Conservation (phyloP, 371 early-diverging fungal genomes). For the Coemansia sp. region DNA sequence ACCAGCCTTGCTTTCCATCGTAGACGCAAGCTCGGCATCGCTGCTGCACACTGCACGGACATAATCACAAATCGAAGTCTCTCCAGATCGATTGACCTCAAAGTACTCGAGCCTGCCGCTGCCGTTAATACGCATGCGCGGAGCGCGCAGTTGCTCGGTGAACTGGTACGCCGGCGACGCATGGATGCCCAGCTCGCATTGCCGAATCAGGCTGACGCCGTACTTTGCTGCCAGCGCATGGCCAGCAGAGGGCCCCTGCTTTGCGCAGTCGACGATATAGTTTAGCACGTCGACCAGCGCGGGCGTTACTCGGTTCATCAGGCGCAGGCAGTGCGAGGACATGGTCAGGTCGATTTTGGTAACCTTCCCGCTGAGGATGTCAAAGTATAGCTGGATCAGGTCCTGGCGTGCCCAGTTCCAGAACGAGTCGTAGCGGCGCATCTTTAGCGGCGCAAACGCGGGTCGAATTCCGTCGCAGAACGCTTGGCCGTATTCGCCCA, state of each 20-base stretch:
- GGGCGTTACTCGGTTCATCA: conserved; percentile 87
- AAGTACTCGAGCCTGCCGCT: conserved; percentile 77
- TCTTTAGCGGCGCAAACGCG: conserved; percentile 76
- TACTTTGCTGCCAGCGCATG: conserved; percentile 78
- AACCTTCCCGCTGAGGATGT: conserved; percentile 82
- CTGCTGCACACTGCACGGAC: conserved; percentile 51
- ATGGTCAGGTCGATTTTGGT: conserved; percentile 80
- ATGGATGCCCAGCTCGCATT: conserved; percentile 73
- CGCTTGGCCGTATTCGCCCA: conserved; percentile 81
- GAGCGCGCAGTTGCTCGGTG: conserved; percentile 77
- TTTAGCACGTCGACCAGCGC: conserved; percentile 76
- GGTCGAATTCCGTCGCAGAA: conserved; percentile 88
- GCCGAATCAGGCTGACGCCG: conserved; percentile 76
- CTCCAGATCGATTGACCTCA: conserved; percentile 71
- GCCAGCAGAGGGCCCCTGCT: conserved; percentile 68
- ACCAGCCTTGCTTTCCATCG: conserved; percentile 64
- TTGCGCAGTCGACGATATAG: conserved; percentile 72
- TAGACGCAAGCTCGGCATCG: conserved; percentile 66
- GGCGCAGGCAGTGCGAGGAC: conserved; percentile 73
- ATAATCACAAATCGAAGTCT: conserved; percentile 45
- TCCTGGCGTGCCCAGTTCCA: conserved; percentile 98
- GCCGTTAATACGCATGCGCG: conserved; percentile 71
- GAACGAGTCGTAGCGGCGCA: conserved; percentile 89
- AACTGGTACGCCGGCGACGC: conserved; percentile 85
- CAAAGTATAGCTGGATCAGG: conserved; percentile 82